Conservation (phyloP, 192 early-diverging fungal genomes). For the Dispira simplex region DNA sequence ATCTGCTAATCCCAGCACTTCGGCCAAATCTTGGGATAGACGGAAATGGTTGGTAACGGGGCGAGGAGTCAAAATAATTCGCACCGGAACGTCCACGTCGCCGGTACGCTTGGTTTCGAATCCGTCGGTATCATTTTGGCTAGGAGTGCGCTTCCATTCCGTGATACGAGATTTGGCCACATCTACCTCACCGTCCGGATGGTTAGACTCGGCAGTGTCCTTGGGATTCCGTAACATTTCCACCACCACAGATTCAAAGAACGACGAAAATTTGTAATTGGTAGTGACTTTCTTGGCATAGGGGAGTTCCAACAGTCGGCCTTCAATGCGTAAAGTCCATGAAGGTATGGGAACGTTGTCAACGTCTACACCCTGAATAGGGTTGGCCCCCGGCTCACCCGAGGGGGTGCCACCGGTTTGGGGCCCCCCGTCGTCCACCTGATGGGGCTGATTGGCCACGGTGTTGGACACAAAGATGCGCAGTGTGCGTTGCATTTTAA, state of each 20-base stretch:
- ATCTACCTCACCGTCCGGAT: slow-evolving; percentile 16
- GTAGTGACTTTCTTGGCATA: slow-evolving; percentile 39
- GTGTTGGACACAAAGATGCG: slow-evolving; percentile 88
- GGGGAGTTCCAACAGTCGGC: slow-evolving; percentile 65
- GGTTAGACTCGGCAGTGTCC: slow-evolving; percentile 45
- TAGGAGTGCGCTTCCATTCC: slow-evolving; percentile 13
- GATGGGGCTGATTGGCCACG: slow-evolving; percentile 54
- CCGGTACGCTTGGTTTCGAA: slow-evolving; percentile 90
- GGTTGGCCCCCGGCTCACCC: slow-evolving; percentile 11
- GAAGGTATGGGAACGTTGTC: slow-evolving; percentile 40
- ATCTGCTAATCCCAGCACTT: slow-evolving; percentile 58
- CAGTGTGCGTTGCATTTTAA: slow-evolving; percentile 55
- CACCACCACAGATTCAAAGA: slow-evolving; percentile 72
- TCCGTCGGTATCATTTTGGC: slow-evolving; percentile 33
- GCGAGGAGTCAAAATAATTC: slow-evolving; percentile 64
- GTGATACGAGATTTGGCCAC: slow-evolving; percentile 16
- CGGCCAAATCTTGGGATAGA: slow-evolving; percentile 50
- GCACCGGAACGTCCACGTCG: slow-evolving; percentile 48
- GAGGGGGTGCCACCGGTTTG: neutral
- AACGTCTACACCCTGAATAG: neutral
- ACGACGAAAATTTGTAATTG: slow-evolving; percentile 68
- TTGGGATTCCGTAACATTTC: slow-evolving; percentile 66
- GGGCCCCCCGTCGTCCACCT: slow-evolving; percentile 20
- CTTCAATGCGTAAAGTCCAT: slow-evolving; percentile 88
- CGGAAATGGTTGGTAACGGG: slow-evolving; percentile 68